Conservation (phyloP, 495 filamentous ascomycete species). For the Daldinia childiae region DNA sequence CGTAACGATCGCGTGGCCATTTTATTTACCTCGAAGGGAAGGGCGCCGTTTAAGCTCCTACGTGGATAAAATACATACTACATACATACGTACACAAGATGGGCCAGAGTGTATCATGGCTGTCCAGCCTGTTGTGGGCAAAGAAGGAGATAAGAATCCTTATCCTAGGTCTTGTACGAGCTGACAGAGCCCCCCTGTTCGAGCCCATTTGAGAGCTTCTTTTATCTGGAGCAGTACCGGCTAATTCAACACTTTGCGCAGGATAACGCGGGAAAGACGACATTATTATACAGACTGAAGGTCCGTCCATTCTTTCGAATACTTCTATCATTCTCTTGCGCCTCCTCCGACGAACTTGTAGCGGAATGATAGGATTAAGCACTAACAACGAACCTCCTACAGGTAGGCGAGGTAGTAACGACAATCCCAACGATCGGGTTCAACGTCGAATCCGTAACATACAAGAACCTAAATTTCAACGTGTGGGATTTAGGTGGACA, state of each 20-base stretch:
- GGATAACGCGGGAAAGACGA: conserved; percentile 99
- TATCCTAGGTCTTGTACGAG: conserved; percentile 86
- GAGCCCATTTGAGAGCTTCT: conserved; percentile 32
- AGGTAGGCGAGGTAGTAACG: conserved; percentile 98
- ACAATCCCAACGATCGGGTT: conserved; percentile 99
- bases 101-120: conserved; percentile 83
- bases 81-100: conserved; percentile 60
- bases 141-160: conserved; percentile 99
- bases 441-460: conserved; percentile 97
- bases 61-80: conserved; percentile 11
- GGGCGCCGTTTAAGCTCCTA: conserved; percentile 6
- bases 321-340: background rate
- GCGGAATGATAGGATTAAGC: background rate
- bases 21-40: background rate
- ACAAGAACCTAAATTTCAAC: conserved; percentile 97
- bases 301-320: conserved; percentile 56
- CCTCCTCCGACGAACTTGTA: background rate
- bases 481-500: conserved; percentile 99
- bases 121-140: conserved; percentile 78
- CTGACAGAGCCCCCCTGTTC: conserved; percentile 44
- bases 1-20: conserved; percentile 32
- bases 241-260: conserved; percentile 51
- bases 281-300: conserved; percentile 94
- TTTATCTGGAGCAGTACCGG: conserved; percentile 12
- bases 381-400: conserved; percentile 27